Base-by-base conservation (phyloP, 2,329 filamentous ascomycete genomes). In the Mycosphaerella sp. region DNA sequence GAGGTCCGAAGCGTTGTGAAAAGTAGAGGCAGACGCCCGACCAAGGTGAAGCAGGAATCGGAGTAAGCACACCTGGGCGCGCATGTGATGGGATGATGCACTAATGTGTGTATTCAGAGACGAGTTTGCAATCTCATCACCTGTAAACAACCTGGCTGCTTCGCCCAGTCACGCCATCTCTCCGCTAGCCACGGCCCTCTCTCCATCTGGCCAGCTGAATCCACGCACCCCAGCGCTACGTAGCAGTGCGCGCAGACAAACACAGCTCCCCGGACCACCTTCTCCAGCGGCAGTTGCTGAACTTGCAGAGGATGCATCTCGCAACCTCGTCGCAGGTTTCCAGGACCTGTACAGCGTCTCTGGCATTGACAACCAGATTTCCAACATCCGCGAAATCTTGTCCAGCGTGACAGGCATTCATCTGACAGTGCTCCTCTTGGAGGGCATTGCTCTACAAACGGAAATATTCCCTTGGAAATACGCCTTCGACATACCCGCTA, bases 231-330 rank as follows among this genome's bases (percentile, higher is more conserved):
- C 64, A 8, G 62, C 57, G 32, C 51, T 62, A 11, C 61, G 55
- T 46, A 42, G 40, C 48, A 46, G 47, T 42, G 45, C 55, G 48
- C 59, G 57, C 44, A 50, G 59, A 34, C 53, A 50, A 44, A 58
- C 62, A 34, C 59, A 60, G n/a, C 77, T 95, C 48, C 89, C 89
- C 38, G 60, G 59, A 21, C 63, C 63, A 21, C 83, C 89, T 7
- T 90, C 89, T 1, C 90, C 90, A 5, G 84, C 87, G 40, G 83
- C 86, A 57, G 84, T 95, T 36, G 87, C 85, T 39, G 78, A 85
- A 62, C 83, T 82, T 59, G 83, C 95, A 68, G 90, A 93, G 72
- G 83, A 80, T 66, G 83, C 81, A 57, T 82, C 85, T 7, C 69
- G 83, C 43, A 80, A 80, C 12, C 72, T 93, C 55, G 84, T 86